Conservation (phyloP, 129 eudicot species). For the Artemisia annua region DNA sequence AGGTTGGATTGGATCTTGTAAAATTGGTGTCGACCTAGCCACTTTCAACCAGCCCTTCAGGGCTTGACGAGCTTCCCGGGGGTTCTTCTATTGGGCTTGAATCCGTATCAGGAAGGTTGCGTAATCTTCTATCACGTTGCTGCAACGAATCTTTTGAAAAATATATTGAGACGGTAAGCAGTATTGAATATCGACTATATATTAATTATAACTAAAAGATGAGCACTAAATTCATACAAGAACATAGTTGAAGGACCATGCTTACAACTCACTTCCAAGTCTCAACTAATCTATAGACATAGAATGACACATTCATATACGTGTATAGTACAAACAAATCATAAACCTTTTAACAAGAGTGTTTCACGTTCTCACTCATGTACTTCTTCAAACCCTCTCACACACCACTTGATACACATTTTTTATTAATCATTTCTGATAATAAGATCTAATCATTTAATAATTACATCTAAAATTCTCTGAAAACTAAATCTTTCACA, state of each 20-base stretch:
- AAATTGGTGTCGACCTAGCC: no score
- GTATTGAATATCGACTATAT: no score
- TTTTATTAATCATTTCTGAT: slow-evolving; percentile 16
- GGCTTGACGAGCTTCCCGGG: no score
- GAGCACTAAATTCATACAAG: neutral
- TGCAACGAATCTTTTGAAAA: no score
- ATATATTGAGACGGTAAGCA: no score
- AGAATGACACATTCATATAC: slow-evolving; percentile 3
- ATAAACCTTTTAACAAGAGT: slow-evolving; percentile 17
- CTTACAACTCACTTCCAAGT: neutral
- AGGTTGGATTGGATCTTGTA: no score
- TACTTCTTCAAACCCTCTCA: slow-evolving; percentile 26
- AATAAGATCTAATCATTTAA: slow-evolving; percentile 21
- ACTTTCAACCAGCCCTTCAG: no score
- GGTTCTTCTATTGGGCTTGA: no score
- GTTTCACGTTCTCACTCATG: slow-evolving; percentile 27
- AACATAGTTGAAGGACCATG: slow-evolving; percentile 11
- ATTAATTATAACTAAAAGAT: no score
- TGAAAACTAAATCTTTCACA: slow-evolving; percentile 22
- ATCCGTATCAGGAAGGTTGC: no score
- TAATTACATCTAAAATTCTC: slow-evolving; percentile 26
- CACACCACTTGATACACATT: slow-evolving; percentile 16
- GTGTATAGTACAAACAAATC: neutral
- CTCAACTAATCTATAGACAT: neutral
- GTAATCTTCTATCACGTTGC: no score